Evolutionary conservation across 2,329 filamentous ascomycete species (phyloP).

Genomic region (Aurifilum marmelostoma): DNA sequence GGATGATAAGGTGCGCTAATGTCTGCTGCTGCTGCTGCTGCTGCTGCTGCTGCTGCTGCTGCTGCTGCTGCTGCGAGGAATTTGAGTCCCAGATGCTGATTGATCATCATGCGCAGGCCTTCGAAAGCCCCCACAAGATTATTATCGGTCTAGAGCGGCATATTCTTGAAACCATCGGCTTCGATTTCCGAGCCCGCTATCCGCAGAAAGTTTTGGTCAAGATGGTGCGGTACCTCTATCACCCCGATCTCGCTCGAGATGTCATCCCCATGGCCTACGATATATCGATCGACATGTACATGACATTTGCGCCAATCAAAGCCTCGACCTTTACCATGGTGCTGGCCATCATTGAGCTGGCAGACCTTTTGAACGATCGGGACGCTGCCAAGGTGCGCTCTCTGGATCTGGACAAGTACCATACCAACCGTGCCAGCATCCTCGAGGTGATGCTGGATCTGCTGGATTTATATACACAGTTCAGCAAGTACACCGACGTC

Average conservation of each 20-base stretch:
- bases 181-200: slow-evolving; percentile 89
- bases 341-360: slow-evolving; percentile 79
- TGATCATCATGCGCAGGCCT: slow-evolving; percentile 57
- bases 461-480: slow-evolving; percentile 89
- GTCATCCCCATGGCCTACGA: slow-evolving; percentile 74
- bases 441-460: slow-evolving; percentile 87
- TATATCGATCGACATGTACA: slow-evolving; percentile 87
- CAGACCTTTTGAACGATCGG: slow-evolving; percentile 67
- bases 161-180: slow-evolving; percentile 89
- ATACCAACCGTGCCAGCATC: slow-evolving; percentile 52
- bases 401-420: slow-evolving; percentile 53
- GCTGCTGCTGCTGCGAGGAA: neutral
- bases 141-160: slow-evolving; percentile 90
- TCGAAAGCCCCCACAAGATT: slow-evolving; percentile 76
- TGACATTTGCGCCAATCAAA: slow-evolving; percentile 90
- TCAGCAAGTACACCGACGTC: slow-evolving; percentile 73
- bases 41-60: no score
- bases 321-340: slow-evolving; percentile 86
- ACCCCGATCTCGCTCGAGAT: slow-evolving; percentile 51
- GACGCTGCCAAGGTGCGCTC: slow-evolving; percentile 54
- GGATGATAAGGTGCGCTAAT: slow-evolving; percentile 73
- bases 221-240: slow-evolving; percentile 64
- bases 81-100: slow-evolving; percentile 22
- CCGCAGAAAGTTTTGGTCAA: slow-evolving; percentile 87
- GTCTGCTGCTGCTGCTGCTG: neutral